Conservation (phyloP, 805 yeast species). For the Metschnikowia lunata region DNA sequence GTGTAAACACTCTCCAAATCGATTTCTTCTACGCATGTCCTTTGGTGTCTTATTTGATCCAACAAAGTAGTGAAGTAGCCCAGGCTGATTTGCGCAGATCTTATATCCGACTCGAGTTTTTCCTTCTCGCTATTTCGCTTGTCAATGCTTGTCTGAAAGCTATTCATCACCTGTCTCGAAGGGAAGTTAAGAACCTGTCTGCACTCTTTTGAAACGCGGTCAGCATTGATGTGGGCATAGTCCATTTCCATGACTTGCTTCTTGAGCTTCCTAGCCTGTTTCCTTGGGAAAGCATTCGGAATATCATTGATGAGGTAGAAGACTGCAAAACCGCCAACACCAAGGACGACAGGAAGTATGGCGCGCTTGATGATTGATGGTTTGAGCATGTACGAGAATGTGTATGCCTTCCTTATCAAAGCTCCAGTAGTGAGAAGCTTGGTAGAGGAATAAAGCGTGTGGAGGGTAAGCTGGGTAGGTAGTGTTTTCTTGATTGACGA, state of each 20-base stretch:
- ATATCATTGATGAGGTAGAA: constrained; percentile 73
- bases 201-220: constrained; percentile 76
- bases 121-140: constrained; percentile 55
- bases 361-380: constrained; percentile 42
- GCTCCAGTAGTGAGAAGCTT: constrained; percentile 41
- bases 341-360: constrained; percentile 50
- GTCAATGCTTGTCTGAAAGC: constrained; percentile 64
- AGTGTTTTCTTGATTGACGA: constrained; percentile 26
- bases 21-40: constrained; percentile 35
- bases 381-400: constrained; percentile 31
- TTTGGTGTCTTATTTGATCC: constrained; percentile 42
- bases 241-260: constrained; percentile 61
- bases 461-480: constrained; percentile 38
- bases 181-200: constrained; percentile 79
- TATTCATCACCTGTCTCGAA: constrained; percentile 70
- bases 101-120: constrained; percentile 47
- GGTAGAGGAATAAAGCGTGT: constrained; percentile 37
- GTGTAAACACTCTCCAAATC: constrained; percentile 41
- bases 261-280: constrained; percentile 68
- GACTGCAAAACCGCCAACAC: constrained; percentile 49
- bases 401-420: constrained; percentile 34
- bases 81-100: constrained; percentile 52
- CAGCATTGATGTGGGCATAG: constrained; percentile 74
- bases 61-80: constrained; percentile 51
- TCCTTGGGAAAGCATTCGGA: constrained; percentile 84